Evolutionary conservation across 2,329 filamentous ascomycete species (phyloP).

Genomic region (Aspergillus sojae): DNA sequence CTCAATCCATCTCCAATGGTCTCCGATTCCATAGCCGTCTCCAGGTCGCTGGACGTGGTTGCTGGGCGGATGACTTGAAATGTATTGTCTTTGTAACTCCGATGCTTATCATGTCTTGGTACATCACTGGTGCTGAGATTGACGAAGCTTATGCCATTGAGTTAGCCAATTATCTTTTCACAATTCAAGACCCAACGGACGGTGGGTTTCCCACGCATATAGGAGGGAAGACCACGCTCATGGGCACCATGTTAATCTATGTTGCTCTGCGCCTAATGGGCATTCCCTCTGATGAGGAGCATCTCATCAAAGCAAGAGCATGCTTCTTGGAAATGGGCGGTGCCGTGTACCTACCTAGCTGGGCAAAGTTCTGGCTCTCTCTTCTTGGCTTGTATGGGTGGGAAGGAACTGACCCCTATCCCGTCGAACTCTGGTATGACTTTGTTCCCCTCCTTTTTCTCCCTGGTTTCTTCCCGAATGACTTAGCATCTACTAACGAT

Average conservation of each 20-base stretch:
- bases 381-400: constrained; percentile 5
- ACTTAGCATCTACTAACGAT: background rate
- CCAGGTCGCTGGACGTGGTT: constrained; percentile 5
- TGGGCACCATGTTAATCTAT: constrained; percentile 1
- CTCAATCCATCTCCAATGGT: background rate
- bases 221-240: background rate
- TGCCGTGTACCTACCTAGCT: background rate
- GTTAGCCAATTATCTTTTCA: constrained; percentile 1
- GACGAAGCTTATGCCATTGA: constrained; percentile 3
- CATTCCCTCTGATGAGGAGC: background rate
- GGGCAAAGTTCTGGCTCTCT: constrained; percentile 6
- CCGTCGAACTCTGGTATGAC: constrained; percentile 1
- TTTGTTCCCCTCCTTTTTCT: accelerated
- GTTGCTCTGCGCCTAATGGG: constrained; percentile 3
- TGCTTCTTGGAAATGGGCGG: background rate
- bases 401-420: constrained; percentile 5
- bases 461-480: background rate
- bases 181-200: background rate
- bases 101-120: constrained; percentile 11
- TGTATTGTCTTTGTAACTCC: constrained; percentile 15
- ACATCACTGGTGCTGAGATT: constrained; percentile 7
- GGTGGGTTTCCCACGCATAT: constrained; percentile 1
- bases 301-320: background rate
- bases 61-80: constrained; percentile 11
- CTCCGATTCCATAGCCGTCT: background rate